Evolutionary conservation across 2,329 filamentous ascomycete genomes (phyloP), one percentile per base, ranked within the genome.

Genomic region (Epichloe amarillans): DNA sequence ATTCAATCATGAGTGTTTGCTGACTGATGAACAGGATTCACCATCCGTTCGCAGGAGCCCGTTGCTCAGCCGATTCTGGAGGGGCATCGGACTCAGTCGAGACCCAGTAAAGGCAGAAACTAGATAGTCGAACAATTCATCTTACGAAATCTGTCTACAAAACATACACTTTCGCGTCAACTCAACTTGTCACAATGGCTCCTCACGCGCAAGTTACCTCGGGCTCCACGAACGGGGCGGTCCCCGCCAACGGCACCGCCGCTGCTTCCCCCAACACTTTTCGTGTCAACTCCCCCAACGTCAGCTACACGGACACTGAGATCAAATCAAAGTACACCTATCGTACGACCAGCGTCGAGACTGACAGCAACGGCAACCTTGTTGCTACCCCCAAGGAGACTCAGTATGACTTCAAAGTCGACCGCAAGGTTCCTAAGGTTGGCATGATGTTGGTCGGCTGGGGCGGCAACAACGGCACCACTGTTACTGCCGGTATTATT

Each of bases 401-500:
- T 56, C 73, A 84, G 60, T 98, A 97, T 69, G 85, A 96, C 76
- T 97, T 98, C 85, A 95, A 95, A 79, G 87, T 93, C 64, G 86
- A 95, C 67, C 88, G 91, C 68, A 87, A 86, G 70, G 80, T 97
- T 53, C 88, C 89, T 70, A 95, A 91, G 77, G 80, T 88, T 59
- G 93, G 93, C 65, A 80, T 96, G 74, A 97, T 98, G 93, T 79
- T 98, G 58, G 91, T 98, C 59, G 93, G 93, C 57, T 91, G 86
- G 82, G 93, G 93, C 70, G 93, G 93, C 64, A 98, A 98, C 81
- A 98, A 98, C 67, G 93, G 93, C 58, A 88, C 88, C 58, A 98
- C 93, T 52, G 88, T 98, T 55, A 97, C 93, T 53, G 93, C 93
- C 55, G 93, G 91, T 68, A 95, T 98, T 70, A 79, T 98, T 66